Conservation (phyloP, 257 asterid genomes). For the Fraxinus excelsior region DNA sequence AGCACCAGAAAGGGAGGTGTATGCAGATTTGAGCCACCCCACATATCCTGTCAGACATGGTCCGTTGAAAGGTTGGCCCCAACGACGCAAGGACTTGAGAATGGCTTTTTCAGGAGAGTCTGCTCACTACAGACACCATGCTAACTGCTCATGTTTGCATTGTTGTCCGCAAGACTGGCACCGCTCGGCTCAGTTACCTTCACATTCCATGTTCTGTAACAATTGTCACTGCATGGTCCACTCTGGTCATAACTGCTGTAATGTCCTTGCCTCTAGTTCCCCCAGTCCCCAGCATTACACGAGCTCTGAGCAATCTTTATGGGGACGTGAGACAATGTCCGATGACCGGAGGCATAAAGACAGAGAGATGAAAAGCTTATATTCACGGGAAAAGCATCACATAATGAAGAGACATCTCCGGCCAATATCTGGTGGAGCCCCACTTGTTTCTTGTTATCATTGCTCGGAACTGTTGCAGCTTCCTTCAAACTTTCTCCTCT, state of each 20-base stretch:
- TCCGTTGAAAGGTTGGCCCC: constrained; percentile 32
- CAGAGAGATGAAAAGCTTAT: constrained; percentile 38
- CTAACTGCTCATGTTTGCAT: constrained; percentile 51
- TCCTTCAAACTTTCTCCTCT: constrained; percentile 78
- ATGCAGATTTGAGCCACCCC: constrained; percentile 36
- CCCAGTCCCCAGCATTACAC: constrained; percentile 53
- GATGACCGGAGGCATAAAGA: constrained; percentile 41
- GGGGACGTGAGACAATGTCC: constrained; percentile 43
- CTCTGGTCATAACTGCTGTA: constrained; percentile 28
- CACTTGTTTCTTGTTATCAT: constrained; percentile 63
- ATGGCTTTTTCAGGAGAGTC: constrained; percentile 67
- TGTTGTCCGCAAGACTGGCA: constrained; percentile 52
- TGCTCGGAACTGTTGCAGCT: constrained; percentile 69
- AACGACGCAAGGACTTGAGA: constrained; percentile 39
- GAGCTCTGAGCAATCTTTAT: constrained; percentile 45
- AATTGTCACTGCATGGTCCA: constrained; percentile 24
- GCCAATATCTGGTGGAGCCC: constrained; percentile 83
- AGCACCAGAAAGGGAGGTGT: constrained; percentile 34
- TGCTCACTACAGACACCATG: constrained; percentile 43
- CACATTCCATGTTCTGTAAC: constrained; percentile 29
- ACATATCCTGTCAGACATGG: constrained; percentile 29
- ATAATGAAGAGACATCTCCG: constrained; percentile 51
- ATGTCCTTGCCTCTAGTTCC: constrained; percentile 35
- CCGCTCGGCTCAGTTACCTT: constrained; percentile 56
- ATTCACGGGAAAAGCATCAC: constrained; percentile 45